Percentiles rank a stretch among this genome's conserved stretches.
Conservation (phyloP, 441 rosid genomes). For the Gossypium lobatum region DNA sequence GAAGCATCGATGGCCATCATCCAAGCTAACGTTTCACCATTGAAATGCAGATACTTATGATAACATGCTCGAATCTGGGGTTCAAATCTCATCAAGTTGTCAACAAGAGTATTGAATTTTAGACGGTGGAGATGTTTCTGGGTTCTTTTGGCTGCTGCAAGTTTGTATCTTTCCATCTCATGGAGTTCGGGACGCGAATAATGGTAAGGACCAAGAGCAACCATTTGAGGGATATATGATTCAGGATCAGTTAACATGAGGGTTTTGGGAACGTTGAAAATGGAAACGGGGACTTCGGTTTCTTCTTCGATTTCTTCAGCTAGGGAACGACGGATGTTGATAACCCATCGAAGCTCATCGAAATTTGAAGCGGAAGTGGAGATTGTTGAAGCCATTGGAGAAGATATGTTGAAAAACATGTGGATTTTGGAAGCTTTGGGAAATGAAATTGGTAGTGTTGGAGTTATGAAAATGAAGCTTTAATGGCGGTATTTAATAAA, state of each 20-base stretch:
- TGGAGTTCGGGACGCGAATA: background rate
- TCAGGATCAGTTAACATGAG: background rate
- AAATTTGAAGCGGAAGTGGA: background rate
- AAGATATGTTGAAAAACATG: conserved; percentile 22
- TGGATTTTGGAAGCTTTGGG: background rate
- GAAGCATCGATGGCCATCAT: conserved; percentile 7
- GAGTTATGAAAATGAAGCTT: background rate
- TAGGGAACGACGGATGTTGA: background rate
- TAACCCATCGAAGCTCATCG: background rate
- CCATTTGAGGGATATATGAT: background rate
- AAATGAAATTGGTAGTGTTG: background rate
- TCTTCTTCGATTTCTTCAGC: background rate
- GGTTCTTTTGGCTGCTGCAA: background rate
- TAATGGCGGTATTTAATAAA: background rate
- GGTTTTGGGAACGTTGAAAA: background rate
- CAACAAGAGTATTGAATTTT: background rate
- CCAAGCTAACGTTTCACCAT: background rate
- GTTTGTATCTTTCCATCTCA: conserved; percentile 1
- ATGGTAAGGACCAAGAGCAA: background rate
- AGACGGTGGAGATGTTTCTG: background rate
- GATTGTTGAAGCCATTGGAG: conserved; percentile 25
- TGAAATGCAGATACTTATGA: background rate
- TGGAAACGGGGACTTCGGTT: background rate
- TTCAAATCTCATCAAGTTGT: background rate
- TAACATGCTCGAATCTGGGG: conserved; percentile 4